Conservation (phyloP, 2,329 filamentous ascomycete species). For the Ophiostoma ulmi region DNA sequence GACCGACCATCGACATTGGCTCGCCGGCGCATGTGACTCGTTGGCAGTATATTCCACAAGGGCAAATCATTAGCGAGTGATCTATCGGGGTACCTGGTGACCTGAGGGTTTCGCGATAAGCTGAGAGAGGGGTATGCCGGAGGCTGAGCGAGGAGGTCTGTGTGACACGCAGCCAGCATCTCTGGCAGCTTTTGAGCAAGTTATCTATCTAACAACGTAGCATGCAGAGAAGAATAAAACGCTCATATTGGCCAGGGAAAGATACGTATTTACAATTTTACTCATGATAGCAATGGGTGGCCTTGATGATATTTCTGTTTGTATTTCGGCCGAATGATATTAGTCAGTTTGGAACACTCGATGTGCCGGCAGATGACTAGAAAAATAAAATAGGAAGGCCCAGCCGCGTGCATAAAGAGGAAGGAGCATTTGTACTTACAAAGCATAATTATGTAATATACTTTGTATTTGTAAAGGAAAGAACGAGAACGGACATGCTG, state of each 20-base stretch:
- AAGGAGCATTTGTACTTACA: neutral
- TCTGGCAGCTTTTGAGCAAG: neutral
- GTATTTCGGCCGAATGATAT: neutral
- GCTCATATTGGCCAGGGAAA: neutral
- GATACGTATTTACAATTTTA: neutral
- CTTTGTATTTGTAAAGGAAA: neutral
- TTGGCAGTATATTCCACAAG: neutral
- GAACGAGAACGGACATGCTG: constrained; percentile 4
- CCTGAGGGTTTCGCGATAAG: neutral
- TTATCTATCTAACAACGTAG: neutral
- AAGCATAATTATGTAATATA: neutral
- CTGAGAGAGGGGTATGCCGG: neutral
- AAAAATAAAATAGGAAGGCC: neutral
- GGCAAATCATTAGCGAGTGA: neutral
- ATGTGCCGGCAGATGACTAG: neutral
- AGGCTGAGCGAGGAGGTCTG: neutral
- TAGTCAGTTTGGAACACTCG: neutral
- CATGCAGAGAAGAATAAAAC: neutral
- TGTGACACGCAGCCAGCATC: neutral
- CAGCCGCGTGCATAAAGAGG: neutral
- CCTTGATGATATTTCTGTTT: neutral
- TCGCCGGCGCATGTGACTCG: neutral
- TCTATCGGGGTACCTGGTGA: neutral
- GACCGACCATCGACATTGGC: neutral
- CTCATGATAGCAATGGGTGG: neutral